Percentiles rank a stretch among this genome's conserved stretches.
Conservation (phyloP, 805 yeast genomes). For the Diddensiella caesifluorescens region DNA sequence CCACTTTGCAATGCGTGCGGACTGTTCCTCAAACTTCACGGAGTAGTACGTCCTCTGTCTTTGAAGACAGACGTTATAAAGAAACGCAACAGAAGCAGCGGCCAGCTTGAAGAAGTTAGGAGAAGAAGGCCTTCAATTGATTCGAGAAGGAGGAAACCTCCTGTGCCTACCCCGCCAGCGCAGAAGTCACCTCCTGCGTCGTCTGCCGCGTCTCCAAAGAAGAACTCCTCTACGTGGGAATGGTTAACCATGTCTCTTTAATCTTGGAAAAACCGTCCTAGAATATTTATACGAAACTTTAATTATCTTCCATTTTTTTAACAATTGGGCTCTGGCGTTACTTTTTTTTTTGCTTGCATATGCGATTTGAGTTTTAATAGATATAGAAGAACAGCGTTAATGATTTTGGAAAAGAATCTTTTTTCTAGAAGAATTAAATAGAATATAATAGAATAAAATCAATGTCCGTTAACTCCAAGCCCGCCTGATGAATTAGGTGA, state of each 20-base stretch:
- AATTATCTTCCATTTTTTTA: no score
- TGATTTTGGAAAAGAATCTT: no score
- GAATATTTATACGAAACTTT: no score
- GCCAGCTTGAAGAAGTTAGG: conserved; percentile 7
- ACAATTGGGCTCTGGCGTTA: no score
- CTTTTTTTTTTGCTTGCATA: no score
- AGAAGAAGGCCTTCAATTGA: background rate
- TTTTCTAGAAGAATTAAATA: no score
- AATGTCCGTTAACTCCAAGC: no score
- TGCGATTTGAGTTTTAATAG: no score
- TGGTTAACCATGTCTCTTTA: conserved; percentile 14
- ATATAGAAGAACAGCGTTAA: no score
- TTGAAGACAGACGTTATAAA: conserved; percentile 89
- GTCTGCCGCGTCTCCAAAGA: conserved; percentile 4
- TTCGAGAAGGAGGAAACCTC: background rate
- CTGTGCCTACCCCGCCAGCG: conserved; percentile 1
- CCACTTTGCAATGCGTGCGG: conserved; percentile 98
- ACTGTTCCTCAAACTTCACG: conserved; percentile 82
- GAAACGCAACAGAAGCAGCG: conserved; percentile 63
- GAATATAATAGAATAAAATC: no score
- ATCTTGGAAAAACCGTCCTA: no score
- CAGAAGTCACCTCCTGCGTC: background rate
- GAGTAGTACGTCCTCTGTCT: conserved; percentile 89
- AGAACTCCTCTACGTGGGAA: conserved; percentile 7
- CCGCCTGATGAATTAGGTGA: no score